These are phyloP conservation scores for Fusarium liriodendri DNA, from an alignment of 2,329 filamentous ascomycete genomes.

Conservation along the genomic window DNA sequence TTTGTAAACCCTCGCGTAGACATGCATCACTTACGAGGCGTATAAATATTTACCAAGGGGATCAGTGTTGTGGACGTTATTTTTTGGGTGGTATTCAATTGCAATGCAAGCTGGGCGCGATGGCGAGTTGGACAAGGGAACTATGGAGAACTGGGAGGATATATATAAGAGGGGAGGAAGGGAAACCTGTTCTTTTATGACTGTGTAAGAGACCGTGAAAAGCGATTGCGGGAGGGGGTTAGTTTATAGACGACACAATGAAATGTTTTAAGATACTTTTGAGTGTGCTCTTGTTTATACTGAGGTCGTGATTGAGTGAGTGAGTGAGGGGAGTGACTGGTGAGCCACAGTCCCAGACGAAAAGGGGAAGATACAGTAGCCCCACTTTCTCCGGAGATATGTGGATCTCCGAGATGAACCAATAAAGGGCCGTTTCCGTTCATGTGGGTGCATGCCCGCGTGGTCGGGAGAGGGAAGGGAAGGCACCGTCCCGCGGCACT, in stretches of 20 bases:
- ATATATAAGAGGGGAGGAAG: not conserved
- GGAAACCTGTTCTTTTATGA: constrained; percentile 20
- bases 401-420: not conserved
- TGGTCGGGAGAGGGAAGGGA: constrained; percentile 2
- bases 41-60: constrained; percentile 7
- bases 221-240: constrained; percentile 3
- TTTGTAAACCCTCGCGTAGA: not conserved
- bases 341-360: not conserved
- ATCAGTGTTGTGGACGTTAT: constrained; percentile 14
- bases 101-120: constrained; percentile 9
- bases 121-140: constrained; percentile 28
- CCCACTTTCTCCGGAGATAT: not conserved
- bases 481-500: not conserved
- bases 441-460: constrained; percentile 5
- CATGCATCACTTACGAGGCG: not conserved
- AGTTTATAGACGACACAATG: constrained; percentile 21
- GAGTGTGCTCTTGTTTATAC: not conserved
- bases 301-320: not conserved
- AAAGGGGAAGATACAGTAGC: not conserved
- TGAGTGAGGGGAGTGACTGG: not conserved
- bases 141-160: constrained; percentile 5
- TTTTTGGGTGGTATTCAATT: constrained; percentile 9
- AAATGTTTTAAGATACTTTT: not conserved
- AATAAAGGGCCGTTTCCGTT: not conserved
- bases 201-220: constrained; percentile 14